Conservation (phyloP, 768 basidiomycete species). For the Russula compacta region DNA sequence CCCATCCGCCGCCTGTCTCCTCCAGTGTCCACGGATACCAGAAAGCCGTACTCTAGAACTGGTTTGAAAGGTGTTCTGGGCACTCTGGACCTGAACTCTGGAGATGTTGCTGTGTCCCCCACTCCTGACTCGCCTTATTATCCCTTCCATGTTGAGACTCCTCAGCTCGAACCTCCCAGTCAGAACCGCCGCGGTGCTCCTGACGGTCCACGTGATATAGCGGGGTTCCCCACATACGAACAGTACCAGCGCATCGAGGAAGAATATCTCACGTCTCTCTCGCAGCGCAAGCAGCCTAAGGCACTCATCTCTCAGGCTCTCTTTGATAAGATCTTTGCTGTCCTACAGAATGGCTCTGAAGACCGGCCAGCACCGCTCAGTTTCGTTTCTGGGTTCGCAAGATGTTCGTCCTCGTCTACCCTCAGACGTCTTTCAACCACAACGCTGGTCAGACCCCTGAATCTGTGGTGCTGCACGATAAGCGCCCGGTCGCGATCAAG, state of each 20-base stretch:
- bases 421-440: slow-evolving; percentile 14
- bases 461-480: slow-evolving; percentile 60
- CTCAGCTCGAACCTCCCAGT: slow-evolving; percentile 11
- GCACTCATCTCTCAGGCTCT: slow-evolving; percentile 20
- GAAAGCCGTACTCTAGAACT: slow-evolving; percentile 15
- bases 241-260: slow-evolving; percentile 19
- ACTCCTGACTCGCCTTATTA: slow-evolving; percentile 12
- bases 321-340: slow-evolving; percentile 16
- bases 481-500: slow-evolving; percentile 63
- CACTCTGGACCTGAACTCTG: slow-evolving; percentile 15
- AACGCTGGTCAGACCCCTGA: neutral
- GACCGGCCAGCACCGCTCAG: slow-evolving; percentile 17
- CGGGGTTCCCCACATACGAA: slow-evolving; percentile 17
- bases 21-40: slow-evolving; percentile 8
- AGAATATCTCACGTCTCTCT: slow-evolving; percentile 16
- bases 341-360: slow-evolving; percentile 15
- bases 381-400: slow-evolving; percentile 22
- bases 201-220: slow-evolving; percentile 10
- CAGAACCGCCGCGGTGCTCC: neutral
- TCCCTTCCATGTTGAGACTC: slow-evolving; percentile 11
- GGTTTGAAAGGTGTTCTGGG: slow-evolving; percentile 15
- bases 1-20: slow-evolving; percentile 14
- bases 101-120: slow-evolving; percentile 3
- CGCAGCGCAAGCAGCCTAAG: slow-evolving; percentile 19
- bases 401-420: slow-evolving; percentile 19